Conservation (phyloP, 2,329 filamentous ascomycete genomes). For the Ramularia collo-cygni region DNA sequence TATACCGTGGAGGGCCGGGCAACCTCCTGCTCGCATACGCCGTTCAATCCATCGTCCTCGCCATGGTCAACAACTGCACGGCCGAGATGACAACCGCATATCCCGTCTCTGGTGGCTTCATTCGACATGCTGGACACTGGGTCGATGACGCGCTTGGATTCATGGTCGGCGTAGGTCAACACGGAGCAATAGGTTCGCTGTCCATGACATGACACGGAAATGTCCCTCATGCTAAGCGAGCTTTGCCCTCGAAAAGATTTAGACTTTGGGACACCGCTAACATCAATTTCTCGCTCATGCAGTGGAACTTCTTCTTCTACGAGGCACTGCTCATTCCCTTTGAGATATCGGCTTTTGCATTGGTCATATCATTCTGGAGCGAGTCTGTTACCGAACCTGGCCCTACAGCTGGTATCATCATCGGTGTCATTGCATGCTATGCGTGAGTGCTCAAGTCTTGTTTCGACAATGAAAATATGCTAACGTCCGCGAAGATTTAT, state of each 20-base stretch:
- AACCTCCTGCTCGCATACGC: slow-evolving; percentile 54
- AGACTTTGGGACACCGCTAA: too few species aligned
- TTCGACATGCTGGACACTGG: slow-evolving; percentile 58
- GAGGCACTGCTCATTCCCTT: slow-evolving; percentile 46
- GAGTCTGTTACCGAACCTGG: slow-evolving; percentile 35
- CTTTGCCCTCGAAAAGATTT: too few species aligned
- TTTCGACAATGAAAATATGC: slow-evolving; percentile 13
- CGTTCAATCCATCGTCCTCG: slow-evolving; percentile 50
- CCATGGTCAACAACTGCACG: slow-evolving; percentile 57
- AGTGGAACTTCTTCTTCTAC: slow-evolving; percentile 35
- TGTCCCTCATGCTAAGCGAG: too few species aligned
- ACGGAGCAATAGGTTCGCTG: too few species aligned
- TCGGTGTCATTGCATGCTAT: slow-evolving; percentile 37
- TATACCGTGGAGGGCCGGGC: slow-evolving; percentile 44
- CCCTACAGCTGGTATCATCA: slow-evolving; percentile 30
- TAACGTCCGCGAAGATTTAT: slow-evolving; percentile 25
- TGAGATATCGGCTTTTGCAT: slow-evolving; percentile 42
- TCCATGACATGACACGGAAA: too few species aligned
- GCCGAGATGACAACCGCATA: slow-evolving; percentile 59
- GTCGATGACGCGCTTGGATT: slow-evolving; percentile 59
- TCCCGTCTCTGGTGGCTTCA: slow-evolving; percentile 57
- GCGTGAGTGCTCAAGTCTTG: slow-evolving; percentile 30
- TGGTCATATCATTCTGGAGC: slow-evolving; percentile 36
- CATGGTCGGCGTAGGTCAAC: slow-evolving; percentile 24
- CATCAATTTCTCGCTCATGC: not conserved